Evolutionary conservation across 768 basidiomycete genomes (phyloP), one percentile per base, ranked within the genome.

Genomic region (Panaeolus papilionaceus): DNA sequence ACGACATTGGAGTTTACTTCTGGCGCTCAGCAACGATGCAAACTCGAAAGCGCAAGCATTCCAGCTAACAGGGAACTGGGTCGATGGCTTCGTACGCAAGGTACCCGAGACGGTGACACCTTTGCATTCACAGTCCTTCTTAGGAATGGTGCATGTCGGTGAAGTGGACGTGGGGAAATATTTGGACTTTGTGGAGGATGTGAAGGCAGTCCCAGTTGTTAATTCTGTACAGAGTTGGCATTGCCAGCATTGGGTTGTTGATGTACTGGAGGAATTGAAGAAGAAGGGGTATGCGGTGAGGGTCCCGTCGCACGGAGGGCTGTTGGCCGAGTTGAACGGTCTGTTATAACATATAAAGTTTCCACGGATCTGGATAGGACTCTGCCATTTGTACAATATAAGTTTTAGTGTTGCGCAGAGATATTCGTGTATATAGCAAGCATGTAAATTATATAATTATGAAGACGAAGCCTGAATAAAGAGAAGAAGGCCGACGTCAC

Each of bases 181-280:
- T 9, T 51, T 40, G 47, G 64, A 65, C 9, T 65, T 40, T n/a
- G 49, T 51, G 23, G 49, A 65, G 39, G 28, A 39, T 6, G 49
- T 65, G n/a, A 33, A 51, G 61, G 28, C 10, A 38, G 66, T 62
- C 4, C 66, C 66, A 8, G 40, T 66, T n/a, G 44, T 42, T 8
- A 62, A 61, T 26, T 38, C n/a, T 16, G 42, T 18, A 18, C 26
- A 28, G 26, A 28, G 18, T 26, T 66, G 66, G 66, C 38, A 66
- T 49, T 66, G 66, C 42, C 66, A 66, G 26, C 38, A 66, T 62
- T 66, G 66, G 66, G 54, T 66, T 4, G 58, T 66, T 11, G 66
- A 66, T 18, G 66, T 62, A 7, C 44, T 66, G 61, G 39, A 39
- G 61, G 23, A 37, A 16, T 44, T 62, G 66, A 66, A 62, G 58